phyloP scores from a whole-genome alignment of 352 stramenopile species.

The Pythium monospermum region DNA sequence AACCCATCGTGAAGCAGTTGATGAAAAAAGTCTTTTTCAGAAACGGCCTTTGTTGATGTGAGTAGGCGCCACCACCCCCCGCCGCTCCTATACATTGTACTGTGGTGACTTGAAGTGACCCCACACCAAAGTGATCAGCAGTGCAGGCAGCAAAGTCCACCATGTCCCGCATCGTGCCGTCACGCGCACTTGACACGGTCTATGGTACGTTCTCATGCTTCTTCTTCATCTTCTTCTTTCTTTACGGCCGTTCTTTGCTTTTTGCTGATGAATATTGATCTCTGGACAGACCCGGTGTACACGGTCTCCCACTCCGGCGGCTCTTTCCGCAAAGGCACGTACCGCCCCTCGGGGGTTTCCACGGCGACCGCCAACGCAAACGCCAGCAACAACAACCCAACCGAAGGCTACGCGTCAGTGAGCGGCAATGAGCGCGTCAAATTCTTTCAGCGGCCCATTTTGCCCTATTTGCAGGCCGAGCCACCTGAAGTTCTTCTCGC shows the following conservation, averaged over 20 bases:
- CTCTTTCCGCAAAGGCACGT: slow-evolving; percentile 46
- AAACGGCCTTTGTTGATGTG: no score
- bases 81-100: no score
- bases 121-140: no score
- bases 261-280: not conserved
- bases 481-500: slow-evolving; percentile 85
- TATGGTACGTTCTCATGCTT: slow-evolving; percentile 40
- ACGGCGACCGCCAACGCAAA: slow-evolving; percentile 19
- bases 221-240: not conserved
- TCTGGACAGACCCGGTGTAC: slow-evolving; percentile 57
- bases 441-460: slow-evolving; percentile 86
- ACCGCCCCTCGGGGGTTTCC: slow-evolving; percentile 6
- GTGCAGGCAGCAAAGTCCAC: no score
- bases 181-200: slow-evolving; percentile 68
- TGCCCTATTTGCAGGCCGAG: slow-evolving; percentile 85
- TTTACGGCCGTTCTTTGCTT: not conserved
- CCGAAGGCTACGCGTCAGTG: slow-evolving; percentile 38
- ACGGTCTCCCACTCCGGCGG: slow-evolving; percentile 63
- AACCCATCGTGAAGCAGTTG: no score
- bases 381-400: slow-evolving; percentile 30
- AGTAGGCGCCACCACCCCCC: no score
- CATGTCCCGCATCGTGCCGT: slow-evolving; percentile 57
- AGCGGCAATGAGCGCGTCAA: slow-evolving; percentile 79
- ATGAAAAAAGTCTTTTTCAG: no score
- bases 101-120: no score